These are phyloP conservation scores for Epichloe brachyelytri DNA, from an alignment of 2,329 filamentous ascomycete species.

Conservation along the genomic window DNA sequence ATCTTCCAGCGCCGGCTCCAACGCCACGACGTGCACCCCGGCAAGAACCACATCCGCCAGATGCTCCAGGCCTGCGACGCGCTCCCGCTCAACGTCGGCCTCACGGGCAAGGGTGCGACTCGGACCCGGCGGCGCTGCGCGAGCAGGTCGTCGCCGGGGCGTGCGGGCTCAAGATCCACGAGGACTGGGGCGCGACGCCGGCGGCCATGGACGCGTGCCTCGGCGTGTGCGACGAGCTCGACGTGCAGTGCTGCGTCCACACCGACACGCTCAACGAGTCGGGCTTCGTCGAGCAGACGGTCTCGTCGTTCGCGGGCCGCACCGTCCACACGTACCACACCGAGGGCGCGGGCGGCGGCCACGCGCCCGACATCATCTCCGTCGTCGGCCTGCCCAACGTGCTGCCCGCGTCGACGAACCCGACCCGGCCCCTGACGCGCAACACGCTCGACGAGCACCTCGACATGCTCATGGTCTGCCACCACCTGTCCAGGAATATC, in stretches of 20 bases:
- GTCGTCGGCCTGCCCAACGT: constrained; percentile 85
- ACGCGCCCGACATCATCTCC: constrained; percentile 90
- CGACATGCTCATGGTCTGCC: constrained; percentile 98
- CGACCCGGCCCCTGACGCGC: constrained; percentile 75
- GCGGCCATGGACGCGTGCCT: constrained; percentile 84
- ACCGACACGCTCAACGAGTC: constrained; percentile 95
- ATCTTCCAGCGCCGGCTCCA: constrained; percentile 62
- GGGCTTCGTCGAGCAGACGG: constrained; percentile 89
- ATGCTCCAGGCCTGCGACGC: constrained; percentile 82
- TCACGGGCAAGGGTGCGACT: constrained; percentile 90
- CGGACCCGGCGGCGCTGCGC: constrained; percentile 52
- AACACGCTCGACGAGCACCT: constrained; percentile 95
- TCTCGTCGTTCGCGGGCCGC: constrained; percentile 71
- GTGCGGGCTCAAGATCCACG: constrained; percentile 85
- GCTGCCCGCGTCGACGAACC: constrained; percentile 81
- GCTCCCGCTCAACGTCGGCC: constrained; percentile 75
- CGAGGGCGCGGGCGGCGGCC: constrained; percentile 86
- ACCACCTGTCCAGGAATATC: constrained; percentile 84
- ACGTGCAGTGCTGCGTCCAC: constrained; percentile 88
- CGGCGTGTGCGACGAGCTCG: constrained; percentile 74
- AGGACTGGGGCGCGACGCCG: constrained; percentile 90
- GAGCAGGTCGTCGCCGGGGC: constrained; percentile 76
- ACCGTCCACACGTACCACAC: constrained; percentile 97
- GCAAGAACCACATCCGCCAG: constrained; percentile 66
- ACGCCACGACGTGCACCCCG: constrained; percentile 86